Evolutionary conservation across 2,329 filamentous ascomycete species (phyloP).

Genomic region (Penicillium capsulatum): DNA sequence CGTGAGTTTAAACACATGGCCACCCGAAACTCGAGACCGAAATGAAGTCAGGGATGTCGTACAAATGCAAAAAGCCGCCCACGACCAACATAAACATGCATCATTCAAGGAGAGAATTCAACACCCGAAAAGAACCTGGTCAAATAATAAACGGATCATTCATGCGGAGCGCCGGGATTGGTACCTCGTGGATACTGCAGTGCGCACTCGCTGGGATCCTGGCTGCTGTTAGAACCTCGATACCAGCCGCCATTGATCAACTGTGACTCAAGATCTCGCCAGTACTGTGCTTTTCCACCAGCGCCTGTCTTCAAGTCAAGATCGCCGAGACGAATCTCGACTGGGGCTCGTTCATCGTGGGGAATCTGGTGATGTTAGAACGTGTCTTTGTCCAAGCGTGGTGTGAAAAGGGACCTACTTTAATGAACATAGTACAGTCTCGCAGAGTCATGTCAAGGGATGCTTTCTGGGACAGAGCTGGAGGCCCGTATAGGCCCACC

Average conservation of each 20-base stretch:
- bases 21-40: no score
- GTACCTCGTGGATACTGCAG: conserved; percentile 16
- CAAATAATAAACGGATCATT: no score
- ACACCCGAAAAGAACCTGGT: no score
- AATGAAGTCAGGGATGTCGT: no score
- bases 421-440: conserved; percentile 72
- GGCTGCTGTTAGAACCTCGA: conserved; percentile 35
- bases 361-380: conserved; percentile 29
- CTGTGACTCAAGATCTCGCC: conserved; percentile 59
- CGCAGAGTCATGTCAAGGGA: conserved; percentile 73
- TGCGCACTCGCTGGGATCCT: conserved; percentile 31
- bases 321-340: conserved; percentile 62
- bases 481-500: conserved; percentile 35
- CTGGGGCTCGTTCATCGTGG: conserved; percentile 26
- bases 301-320: conserved; percentile 69
- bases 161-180: neutral
- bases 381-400: neutral
- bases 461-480: conserved; percentile 46
- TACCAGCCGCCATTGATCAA: conserved; percentile 70
- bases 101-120: no score
- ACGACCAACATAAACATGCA: no score
- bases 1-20: no score
- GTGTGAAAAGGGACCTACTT: conserved; percentile 41
- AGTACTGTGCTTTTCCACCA: conserved; percentile 62
- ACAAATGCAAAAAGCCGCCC: no score